These are phyloP conservation scores for Didymella segeticola DNA, from an alignment of 2,329 filamentous ascomycete genomes.

Conservation along the genomic window DNA sequence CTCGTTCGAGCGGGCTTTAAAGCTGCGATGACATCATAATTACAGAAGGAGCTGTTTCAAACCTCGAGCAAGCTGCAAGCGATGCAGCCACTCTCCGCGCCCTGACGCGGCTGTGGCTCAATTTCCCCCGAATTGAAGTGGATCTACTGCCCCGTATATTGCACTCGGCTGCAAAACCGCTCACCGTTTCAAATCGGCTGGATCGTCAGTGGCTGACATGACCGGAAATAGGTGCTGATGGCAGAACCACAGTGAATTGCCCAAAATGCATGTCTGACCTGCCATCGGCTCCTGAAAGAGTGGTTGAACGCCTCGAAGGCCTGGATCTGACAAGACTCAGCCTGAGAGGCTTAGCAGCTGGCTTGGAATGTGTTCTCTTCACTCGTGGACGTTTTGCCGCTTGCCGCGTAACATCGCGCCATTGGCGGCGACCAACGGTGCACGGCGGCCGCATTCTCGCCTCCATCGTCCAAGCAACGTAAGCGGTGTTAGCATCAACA, in stretches of 20 bases:
- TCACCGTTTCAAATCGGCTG: slow-evolving; percentile 21
- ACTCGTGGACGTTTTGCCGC: slow-evolving; percentile 16
- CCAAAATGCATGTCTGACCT: slow-evolving; percentile 1
- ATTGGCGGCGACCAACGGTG: slow-evolving; percentile 10
- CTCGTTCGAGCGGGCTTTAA: background rate
- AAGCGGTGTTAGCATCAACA: slow-evolving; percentile 19
- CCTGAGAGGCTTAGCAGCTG: slow-evolving; percentile 14
- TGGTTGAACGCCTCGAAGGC: slow-evolving; percentile 4
- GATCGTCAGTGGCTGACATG: slow-evolving; percentile 15
- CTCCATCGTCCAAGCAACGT: slow-evolving; percentile 25
- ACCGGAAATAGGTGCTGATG: slow-evolving; percentile 11
- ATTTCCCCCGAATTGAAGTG: slow-evolving; percentile 1
- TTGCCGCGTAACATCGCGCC: slow-evolving; percentile 22
- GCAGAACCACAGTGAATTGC: background rate
- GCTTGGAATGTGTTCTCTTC: slow-evolving; percentile 20
- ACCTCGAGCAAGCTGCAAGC: slow-evolving; percentile 13
- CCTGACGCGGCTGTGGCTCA: slow-evolving; percentile 7
- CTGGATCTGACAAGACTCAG: slow-evolving; percentile 11
- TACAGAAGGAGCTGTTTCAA: slow-evolving; percentile 9
- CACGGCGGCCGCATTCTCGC: slow-evolving; percentile 20
- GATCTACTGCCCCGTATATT: slow-evolving; percentile 8
- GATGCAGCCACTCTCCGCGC: slow-evolving; percentile 6
- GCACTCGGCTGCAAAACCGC: slow-evolving; percentile 5
- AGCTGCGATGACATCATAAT: slow-evolving; percentile 14
- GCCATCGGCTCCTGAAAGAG: background rate